A percentile compares a stretch with the other conserved stretches of the same genome.
These are phyloP conservation scores for Teunomyces stri DNA, from an alignment of 805 yeast genomes.

Conservation along the genomic window DNA sequence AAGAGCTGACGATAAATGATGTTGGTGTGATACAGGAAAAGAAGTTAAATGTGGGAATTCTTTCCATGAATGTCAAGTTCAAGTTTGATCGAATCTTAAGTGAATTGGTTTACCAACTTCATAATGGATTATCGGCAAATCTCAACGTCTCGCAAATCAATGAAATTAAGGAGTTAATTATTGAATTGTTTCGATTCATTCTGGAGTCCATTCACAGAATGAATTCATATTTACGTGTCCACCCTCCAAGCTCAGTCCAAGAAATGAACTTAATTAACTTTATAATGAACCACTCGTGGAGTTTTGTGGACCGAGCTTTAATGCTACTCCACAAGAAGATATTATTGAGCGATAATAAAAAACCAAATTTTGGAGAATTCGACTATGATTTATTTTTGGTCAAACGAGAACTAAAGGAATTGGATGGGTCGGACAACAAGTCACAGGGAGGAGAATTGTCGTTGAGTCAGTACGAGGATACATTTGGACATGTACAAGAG, in stretches of 20 bases:
- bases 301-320: slow-evolving; percentile 55
- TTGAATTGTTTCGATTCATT: slow-evolving; percentile 49
- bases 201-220: slow-evolving; percentile 46
- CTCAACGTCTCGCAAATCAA: slow-evolving; percentile 42
- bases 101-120: slow-evolving; percentile 50
- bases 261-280: slow-evolving; percentile 46
- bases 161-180: slow-evolving; percentile 46
- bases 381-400: neutral
- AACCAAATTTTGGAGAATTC: neutral
- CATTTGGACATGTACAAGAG: slow-evolving; percentile 37
- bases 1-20: slow-evolving; percentile 33
- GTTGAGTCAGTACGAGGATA: slow-evolving; percentile 37
- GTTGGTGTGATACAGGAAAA: slow-evolving; percentile 26
- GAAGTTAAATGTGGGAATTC: slow-evolving; percentile 42
- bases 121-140: slow-evolving; percentile 46
- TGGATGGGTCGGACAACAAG: slow-evolving; percentile 9
- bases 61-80: slow-evolving; percentile 54
- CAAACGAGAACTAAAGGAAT: slow-evolving; percentile 1
- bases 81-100: slow-evolving; percentile 51
- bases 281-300: slow-evolving; percentile 47
- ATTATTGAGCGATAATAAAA: slow-evolving; percentile 28
- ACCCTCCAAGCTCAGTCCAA: slow-evolving; percentile 37
- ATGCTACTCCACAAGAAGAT: slow-evolving; percentile 44
- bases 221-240: slow-evolving; percentile 29
- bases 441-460: slow-evolving; percentile 27